These are phyloP conservation scores for Raphanus raphanistrum DNA, from an alignment of 345 rosid genomes.

Conservation along the genomic window DNA sequence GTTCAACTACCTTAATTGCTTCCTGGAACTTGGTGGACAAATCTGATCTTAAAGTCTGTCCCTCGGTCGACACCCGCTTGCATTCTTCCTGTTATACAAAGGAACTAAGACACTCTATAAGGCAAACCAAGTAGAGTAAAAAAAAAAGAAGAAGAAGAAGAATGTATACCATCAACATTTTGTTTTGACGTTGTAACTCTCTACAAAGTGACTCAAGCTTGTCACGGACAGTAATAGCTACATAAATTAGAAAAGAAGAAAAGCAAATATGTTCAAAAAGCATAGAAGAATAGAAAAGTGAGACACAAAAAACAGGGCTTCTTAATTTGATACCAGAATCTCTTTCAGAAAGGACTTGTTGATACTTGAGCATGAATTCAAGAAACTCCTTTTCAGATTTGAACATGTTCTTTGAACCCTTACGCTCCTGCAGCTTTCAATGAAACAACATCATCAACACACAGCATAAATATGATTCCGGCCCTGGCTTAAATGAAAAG, in stretches of 20 bases:
- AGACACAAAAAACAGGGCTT: not conserved
- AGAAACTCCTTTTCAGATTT: slow-evolving; percentile 84
- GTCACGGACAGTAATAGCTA: slow-evolving; percentile 82
- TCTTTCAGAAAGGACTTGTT: slow-evolving; percentile 86
- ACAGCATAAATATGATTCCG: not conserved
- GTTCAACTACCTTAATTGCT: slow-evolving; percentile 71
- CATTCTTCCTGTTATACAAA: slow-evolving; percentile 77
- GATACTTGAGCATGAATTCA: slow-evolving; percentile 83
- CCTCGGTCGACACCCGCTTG: slow-evolving; percentile 83
- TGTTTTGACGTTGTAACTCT: not conserved
- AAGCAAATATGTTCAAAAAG: not conserved
- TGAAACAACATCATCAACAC: not conserved
- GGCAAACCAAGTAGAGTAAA: not conserved
- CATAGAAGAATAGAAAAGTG: not conserved
- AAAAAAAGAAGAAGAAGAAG: not conserved
- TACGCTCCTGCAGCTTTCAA: slow-evolving; percentile 59
- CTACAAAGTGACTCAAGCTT: slow-evolving; percentile 50
- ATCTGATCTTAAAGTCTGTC: slow-evolving; percentile 83
- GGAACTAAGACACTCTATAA: not conserved
- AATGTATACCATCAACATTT: not conserved
- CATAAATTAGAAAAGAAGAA: slow-evolving; percentile 19
- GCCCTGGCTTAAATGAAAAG: not conserved
- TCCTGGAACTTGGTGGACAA: slow-evolving; percentile 88
- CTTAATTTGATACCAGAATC: slow-evolving; percentile 56
- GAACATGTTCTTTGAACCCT: slow-evolving; percentile 59